These are phyloP conservation scores for Fusarium clavum DNA, from an alignment of 2,329 filamentous ascomycete species.

Conservation along the genomic window DNA sequence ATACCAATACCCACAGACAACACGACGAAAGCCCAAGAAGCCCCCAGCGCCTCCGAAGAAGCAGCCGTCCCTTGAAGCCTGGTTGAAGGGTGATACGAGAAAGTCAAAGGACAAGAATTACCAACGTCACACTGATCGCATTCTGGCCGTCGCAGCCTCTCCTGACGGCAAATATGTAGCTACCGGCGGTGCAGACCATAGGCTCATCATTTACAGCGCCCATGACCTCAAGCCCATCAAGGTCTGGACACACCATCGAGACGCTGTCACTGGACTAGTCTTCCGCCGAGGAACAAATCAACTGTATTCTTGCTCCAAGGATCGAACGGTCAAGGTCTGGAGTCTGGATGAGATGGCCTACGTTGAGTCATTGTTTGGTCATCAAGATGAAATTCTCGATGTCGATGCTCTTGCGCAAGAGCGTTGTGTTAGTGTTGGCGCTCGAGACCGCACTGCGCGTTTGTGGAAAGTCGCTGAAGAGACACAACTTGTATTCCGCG, in stretches of 20 bases:
- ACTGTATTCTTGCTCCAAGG: conserved; percentile 89
- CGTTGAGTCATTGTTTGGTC: conserved; percentile 94
- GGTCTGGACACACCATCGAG: conserved; percentile 91
- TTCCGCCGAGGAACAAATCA: conserved; percentile 92
- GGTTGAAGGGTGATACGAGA: conserved; percentile 70
- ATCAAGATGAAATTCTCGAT: conserved; percentile 90
- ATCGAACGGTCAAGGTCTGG: conserved; percentile 96
- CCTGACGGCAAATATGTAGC: conserved; percentile 91
- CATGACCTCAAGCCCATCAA: conserved; percentile 80
- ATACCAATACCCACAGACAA: conserved; percentile 70
- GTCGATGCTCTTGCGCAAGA: conserved; percentile 87
- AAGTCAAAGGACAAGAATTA: conserved; percentile 73
- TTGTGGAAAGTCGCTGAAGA: conserved; percentile 98
- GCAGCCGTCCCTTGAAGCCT: conserved; percentile 72
- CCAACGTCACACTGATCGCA: conserved; percentile 81
- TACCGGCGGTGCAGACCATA: conserved; percentile 87
- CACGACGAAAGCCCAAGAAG: conserved; percentile 69
- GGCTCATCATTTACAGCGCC: conserved; percentile 89
- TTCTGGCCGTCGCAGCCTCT: conserved; percentile 86
- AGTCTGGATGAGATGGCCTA: conserved; percentile 92
- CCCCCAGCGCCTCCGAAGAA: conserved; percentile 67
- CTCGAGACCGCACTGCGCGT: conserved; percentile 89
- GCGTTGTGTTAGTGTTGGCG: conserved; percentile 89
- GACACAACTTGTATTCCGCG: conserved; percentile 93
- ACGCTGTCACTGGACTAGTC: conserved; percentile 83